Conservation (phyloP, 305 asterid species). For the Withania somnifera region DNA sequence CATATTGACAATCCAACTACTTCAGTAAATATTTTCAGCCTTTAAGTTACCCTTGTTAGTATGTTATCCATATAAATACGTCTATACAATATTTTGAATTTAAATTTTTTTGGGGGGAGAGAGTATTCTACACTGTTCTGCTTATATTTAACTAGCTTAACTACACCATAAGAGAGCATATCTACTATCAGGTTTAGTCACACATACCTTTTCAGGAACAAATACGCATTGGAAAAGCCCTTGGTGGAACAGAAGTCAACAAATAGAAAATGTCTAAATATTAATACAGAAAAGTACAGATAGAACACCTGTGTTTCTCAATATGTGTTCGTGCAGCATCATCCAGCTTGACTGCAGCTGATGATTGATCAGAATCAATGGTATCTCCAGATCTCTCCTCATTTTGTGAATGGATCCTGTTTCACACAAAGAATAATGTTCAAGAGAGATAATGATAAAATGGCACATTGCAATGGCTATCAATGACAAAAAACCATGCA, state of each 20-base stretch:
- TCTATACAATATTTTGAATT: not conserved
- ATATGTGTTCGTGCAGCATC: slow-evolving; percentile 64
- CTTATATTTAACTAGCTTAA: not conserved
- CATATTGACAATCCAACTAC: not conserved
- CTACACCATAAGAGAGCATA: not conserved
- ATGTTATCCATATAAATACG: not conserved
- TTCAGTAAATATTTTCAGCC: not conserved
- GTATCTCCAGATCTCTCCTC: slow-evolving; percentile 33
- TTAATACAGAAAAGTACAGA: not conserved
- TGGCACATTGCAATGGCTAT: not conserved
- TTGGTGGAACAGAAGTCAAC: not conserved
- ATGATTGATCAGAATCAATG: slow-evolving; percentile 25
- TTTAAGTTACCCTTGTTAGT: not conserved
- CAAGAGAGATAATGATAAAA: slow-evolving; percentile 4
- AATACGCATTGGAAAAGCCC: not conserved
- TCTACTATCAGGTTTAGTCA: not conserved
- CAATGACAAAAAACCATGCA: slow-evolving; percentile 1
- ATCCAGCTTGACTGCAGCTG: slow-evolving; percentile 63
- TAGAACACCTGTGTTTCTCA: slow-evolving; percentile 62
- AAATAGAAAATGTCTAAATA: not conserved
- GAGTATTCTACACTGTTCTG: not conserved
- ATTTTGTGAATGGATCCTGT: slow-evolving; percentile 34
- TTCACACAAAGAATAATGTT: slow-evolving; percentile 13
- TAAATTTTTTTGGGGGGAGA: not conserved
- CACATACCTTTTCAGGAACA: not conserved